A percentile compares a stretch with the other conserved stretches of the same genome.
Evolutionary conservation across 2,329 filamentous ascomycete species (phyloP).

Genomic region (Phialophora verrucosa): DNA sequence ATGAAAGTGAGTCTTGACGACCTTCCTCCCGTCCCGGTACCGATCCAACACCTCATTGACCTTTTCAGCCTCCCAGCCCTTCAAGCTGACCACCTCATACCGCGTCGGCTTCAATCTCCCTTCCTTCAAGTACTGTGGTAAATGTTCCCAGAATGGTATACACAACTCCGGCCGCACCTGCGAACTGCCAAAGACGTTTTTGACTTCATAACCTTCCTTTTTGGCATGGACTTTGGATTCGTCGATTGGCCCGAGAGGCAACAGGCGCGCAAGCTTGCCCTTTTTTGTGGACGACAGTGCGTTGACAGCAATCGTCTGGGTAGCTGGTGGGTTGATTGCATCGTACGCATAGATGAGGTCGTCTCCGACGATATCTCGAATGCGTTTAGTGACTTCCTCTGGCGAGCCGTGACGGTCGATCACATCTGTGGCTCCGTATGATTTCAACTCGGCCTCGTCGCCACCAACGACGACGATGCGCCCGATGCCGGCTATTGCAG

Average conservation of each 20-base stretch:
- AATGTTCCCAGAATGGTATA: conserved; percentile 26
- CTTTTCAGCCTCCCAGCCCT: conserved; percentile 44
- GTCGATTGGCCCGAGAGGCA: conserved; percentile 35
- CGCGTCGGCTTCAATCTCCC: conserved; percentile 40
- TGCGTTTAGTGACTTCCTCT: conserved; percentile 43
- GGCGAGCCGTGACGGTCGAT: conserved; percentile 47
- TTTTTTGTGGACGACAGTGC: conserved; percentile 47
- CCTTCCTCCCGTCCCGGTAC: conserved; percentile 46
- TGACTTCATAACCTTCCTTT: conserved; percentile 44
- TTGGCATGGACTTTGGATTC: conserved; percentile 43
- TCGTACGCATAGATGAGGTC: conserved; percentile 50
- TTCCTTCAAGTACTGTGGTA: conserved; percentile 31
- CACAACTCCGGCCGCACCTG: conserved; percentile 41
- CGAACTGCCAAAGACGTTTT: conserved; percentile 41
- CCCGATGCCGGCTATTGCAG: conserved; percentile 44
- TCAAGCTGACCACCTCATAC: conserved; percentile 41
- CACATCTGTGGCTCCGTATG: conserved; percentile 50
- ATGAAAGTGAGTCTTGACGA: conserved; percentile 42
- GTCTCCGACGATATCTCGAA: conserved; percentile 48
- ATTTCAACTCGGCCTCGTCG: conserved; percentile 43
- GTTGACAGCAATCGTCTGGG: conserved; percentile 43
- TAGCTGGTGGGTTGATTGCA: conserved; percentile 40
- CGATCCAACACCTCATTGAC: conserved; percentile 49
- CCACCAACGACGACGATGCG: conserved; percentile 49
- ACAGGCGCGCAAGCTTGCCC: conserved; percentile 44